Conservation (phyloP, 176 grass and related monocot genomes). For the Triticum aestivum region IWGSC_CS_RefSeq_v2.1 NC_057807.1:705778420-705778919, state of each 20-base stretch:
- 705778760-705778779: conserved; percentile 6
- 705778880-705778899: background rate
- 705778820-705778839: conserved; percentile 1
- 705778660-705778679: conserved; percentile 4
- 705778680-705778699: conserved; percentile 12
- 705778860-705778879: background rate
- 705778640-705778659: background rate
- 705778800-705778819: conserved; percentile 49
- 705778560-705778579: background rate
- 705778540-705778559: background rate
- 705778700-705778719: conserved; percentile 20
- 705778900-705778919: conserved; percentile 52
- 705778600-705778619: background rate
- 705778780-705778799: conserved; percentile 16
- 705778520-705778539: too few relatives aligned
- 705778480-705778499: too few relatives aligned
- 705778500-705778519: too few relatives aligned
- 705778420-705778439: too few relatives aligned
- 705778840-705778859: background rate
- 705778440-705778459: too few relatives aligned
- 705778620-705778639: background rate
- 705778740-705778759: background rate
- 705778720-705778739: conserved; percentile 12
- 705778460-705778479: too few relatives aligned
- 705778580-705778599: background rate